Evolutionary conservation across 2,329 filamentous ascomycete genomes (phyloP).

Genomic region (Fusarium sp.): DNA sequence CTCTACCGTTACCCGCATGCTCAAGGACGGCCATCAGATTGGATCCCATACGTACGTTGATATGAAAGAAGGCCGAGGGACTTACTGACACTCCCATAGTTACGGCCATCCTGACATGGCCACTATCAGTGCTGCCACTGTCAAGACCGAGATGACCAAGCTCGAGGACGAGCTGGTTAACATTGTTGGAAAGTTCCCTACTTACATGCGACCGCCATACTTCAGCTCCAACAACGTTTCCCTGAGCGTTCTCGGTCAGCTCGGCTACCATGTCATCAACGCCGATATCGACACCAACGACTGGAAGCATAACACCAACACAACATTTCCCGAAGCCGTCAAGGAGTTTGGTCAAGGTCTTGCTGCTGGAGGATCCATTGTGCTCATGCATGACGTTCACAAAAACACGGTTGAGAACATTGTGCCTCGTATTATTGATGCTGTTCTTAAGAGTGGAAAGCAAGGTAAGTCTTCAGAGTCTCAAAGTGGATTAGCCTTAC

Average conservation of each 20-base stretch:
- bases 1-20: not conserved
- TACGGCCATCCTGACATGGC: not conserved
- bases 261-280: not conserved
- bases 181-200: not conserved
- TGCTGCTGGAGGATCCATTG: constrained; percentile 53
- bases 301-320: not conserved
- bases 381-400: constrained; percentile 62
- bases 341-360: constrained; percentile 41
- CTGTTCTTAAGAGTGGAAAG: not conserved
- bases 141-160: not conserved
- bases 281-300: not conserved
- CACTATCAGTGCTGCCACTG: not conserved
- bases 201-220: not conserved
- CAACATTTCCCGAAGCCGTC: constrained; percentile 43
- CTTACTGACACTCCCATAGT: not conserved
- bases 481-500: not conserved
- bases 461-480: not conserved
- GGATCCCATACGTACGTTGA: not conserved
- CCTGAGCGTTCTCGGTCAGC: not conserved
- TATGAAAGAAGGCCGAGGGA: not conserved
- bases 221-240: not conserved
- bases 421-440: not conserved
- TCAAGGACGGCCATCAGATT: not conserved
- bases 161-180: not conserved
- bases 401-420: constrained; percentile 50